These are phyloP conservation scores for Russula sp. DNA, from an alignment of 768 basidiomycete genomes.

Conservation along the genomic window DNA sequence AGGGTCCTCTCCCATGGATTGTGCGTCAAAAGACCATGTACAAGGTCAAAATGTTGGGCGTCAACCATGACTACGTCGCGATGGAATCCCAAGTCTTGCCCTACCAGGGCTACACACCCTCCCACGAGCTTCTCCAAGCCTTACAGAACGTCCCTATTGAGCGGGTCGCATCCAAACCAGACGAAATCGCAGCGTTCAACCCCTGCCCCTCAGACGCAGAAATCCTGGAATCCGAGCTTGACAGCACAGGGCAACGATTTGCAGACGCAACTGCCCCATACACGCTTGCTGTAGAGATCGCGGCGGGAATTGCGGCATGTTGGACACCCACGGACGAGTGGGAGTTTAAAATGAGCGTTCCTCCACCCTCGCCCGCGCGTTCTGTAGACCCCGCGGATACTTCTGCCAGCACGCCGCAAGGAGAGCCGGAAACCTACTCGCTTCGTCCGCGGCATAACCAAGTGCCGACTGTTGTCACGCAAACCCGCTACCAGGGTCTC, in stretches of 20 bases:
- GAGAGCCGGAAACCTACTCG: neutral
- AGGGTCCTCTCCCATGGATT: conserved; percentile 43
- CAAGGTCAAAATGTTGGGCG: conserved; percentile 60
- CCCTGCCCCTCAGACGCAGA: conserved; percentile 36
- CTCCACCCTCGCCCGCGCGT: conserved; percentile 19
- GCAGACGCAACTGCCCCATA: conserved; percentile 54
- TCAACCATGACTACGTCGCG: conserved; percentile 43
- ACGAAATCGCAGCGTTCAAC: conserved; percentile 44
- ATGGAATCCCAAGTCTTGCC: conserved; percentile 60
- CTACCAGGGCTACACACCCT: conserved; percentile 62
- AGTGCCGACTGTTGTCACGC: conserved; percentile 30
- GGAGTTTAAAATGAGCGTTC: conserved; percentile 49
- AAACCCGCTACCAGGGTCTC: conserved; percentile 67
- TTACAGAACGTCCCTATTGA: conserved; percentile 31
- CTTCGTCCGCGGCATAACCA: conserved; percentile 5
- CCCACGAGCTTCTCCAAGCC: conserved; percentile 44
- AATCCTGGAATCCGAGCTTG: neutral
- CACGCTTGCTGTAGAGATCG: conserved; percentile 68
- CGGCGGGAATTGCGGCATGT: conserved; percentile 50
- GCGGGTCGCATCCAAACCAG: conserved; percentile 24
- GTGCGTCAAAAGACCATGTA: conserved; percentile 58
- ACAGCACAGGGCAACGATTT: conserved; percentile 33
- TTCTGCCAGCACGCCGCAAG: neutral
- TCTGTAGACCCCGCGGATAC: neutral
- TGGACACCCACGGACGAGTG: conserved; percentile 76